Evolutionary conservation across 2,329 filamentous ascomycete species (phyloP).

Genomic region (Cladophialophora yegresii): DNA sequence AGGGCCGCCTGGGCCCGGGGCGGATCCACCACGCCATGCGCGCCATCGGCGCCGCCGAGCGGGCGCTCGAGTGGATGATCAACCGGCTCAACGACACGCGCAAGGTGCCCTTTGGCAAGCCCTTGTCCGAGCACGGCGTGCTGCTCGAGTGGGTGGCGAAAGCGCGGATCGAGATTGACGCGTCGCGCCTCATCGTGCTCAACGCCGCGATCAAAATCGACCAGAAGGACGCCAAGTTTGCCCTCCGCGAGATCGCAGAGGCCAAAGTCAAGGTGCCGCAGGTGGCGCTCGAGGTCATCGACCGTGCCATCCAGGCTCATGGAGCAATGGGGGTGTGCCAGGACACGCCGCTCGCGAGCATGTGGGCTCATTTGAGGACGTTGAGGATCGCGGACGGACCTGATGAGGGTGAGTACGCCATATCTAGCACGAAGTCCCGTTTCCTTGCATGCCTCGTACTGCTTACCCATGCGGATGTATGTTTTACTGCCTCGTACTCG

Average conservation of each 20-base stretch:
- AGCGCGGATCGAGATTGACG: conserved; percentile 90
- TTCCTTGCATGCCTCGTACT: conserved; percentile 69
- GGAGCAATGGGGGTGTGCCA: conserved; percentile 89
- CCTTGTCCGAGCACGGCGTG: conserved; percentile 83
- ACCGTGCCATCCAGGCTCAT: conserved; percentile 90
- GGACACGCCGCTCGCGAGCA: conserved; percentile 82
- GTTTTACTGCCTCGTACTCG: conserved; percentile 43
- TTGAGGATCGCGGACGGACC: conserved; percentile 88
- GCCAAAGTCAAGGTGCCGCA: conserved; percentile 89
- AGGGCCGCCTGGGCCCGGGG: conserved; percentile 90
- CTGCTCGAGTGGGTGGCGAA: conserved; percentile 94
- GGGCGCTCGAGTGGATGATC: conserved; percentile 91
- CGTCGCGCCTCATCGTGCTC: conserved; percentile 82
- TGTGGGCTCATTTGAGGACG: conserved; percentile 76
- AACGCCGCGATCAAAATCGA: conserved; percentile 97
- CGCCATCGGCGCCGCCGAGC: conserved; percentile 84
- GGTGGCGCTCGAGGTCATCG: conserved; percentile 83
- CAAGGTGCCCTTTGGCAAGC: conserved; percentile 90
- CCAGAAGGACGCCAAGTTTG: conserved; percentile 79
- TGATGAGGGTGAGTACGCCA: conserved; percentile 65
- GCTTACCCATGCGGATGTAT: no score
- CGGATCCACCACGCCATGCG: conserved; percentile 99
- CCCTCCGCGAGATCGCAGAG: conserved; percentile 89
- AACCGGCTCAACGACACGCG: conserved; percentile 87
- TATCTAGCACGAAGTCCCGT: conserved; percentile 45